Evolutionary conservation across 2,329 filamentous ascomycete genomes (phyloP), one percentile per base, ranked within the genome.

Genomic region (Sordariomycetes sp.): DNA sequence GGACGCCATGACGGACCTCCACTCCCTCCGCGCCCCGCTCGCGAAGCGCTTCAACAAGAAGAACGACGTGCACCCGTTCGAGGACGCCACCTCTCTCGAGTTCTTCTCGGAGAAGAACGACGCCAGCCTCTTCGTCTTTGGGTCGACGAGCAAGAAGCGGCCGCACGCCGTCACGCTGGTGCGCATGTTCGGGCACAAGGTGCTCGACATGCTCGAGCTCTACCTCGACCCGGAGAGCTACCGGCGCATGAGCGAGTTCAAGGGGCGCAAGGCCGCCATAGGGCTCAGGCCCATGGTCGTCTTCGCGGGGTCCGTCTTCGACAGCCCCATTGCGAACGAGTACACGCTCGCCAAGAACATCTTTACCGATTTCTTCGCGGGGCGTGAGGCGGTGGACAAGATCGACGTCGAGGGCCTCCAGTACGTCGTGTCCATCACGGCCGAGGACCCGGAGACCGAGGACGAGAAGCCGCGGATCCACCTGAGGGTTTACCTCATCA

Each of bases 51-150:
- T 99, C 76, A 89, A 84, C 72, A 99, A 97, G 81, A 97, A 97
- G 77, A 99, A 99, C 72, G 79, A 84, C 64, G 87, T 96, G 65
- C 90, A 94, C 71, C 94, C 94, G 2, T 99, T 99, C 71, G 92
- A 96, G 71, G 90, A 95, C 69, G 76, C 87, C 62, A 78, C 86
- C 32, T 92, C 87, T 56, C 81, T 97, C 63, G 90, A 96, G 73
- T 99, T 99, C 76, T 91, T 99, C 76, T 86, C 87, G 61, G 85
- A 91, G 68, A 99, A 97, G 77, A 99, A 99, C 74, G 94, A 99
- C 70, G 85, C 89, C 66, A 87, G 85, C 52, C 76, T 96, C 53
- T 79, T 96, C 62, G 80, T 94, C 62, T 95, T 95, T 65, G 91
- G 86, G 56, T 85, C 82, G 69, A 87, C 86, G 71, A 89, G 81